phyloP scores from a whole-genome alignment of 202 grass and related monocot genomes.

The Setaria viridis region DNA sequence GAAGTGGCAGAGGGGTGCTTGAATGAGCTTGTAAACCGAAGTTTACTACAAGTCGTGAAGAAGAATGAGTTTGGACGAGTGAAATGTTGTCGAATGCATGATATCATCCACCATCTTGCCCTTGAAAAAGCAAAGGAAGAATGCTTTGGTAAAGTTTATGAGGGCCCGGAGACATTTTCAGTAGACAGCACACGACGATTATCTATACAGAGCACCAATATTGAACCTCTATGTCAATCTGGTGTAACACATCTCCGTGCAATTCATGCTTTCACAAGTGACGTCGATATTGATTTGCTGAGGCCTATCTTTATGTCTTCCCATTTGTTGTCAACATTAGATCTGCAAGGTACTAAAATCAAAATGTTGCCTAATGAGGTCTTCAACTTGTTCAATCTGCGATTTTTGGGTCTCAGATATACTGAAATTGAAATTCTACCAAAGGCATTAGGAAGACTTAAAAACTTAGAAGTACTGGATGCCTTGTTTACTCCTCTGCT shows the following conservation, averaged over 20 bases:
- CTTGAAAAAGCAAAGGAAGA: slow-evolving; percentile 29
- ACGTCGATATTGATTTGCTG: not conserved
- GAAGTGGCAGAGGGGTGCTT: slow-evolving; percentile 51
- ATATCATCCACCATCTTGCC: slow-evolving; percentile 29
- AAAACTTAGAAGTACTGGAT: slow-evolving; percentile 51
- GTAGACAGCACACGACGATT: not conserved
- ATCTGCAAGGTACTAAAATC: slow-evolving; percentile 20
- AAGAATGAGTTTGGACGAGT: slow-evolving; percentile 32
- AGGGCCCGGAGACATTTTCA: not conserved
- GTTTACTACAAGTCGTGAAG: slow-evolving; percentile 32
- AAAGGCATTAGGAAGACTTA: slow-evolving; percentile 30
- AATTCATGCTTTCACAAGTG: not conserved
- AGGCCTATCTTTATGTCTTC: not conserved
- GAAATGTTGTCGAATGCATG: slow-evolving; percentile 43
- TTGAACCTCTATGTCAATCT: not conserved
- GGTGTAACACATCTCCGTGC: not conserved
- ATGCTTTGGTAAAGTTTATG: slow-evolving; percentile 18
- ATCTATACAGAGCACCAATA: not conserved
- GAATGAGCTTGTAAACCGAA: slow-evolving; percentile 43
- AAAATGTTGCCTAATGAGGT: slow-evolving; percentile 20
- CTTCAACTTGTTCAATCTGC: slow-evolving; percentile 48
- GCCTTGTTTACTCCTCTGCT: not conserved
- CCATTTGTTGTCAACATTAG: slow-evolving; percentile 27
- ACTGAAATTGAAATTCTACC: slow-evolving; percentile 40
- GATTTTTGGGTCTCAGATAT: slow-evolving; percentile 35